These are phyloP conservation scores for Kurtzmaniella natalensis DNA, from an alignment of 1,139 yeast species.

Conservation along the genomic window DNA sequence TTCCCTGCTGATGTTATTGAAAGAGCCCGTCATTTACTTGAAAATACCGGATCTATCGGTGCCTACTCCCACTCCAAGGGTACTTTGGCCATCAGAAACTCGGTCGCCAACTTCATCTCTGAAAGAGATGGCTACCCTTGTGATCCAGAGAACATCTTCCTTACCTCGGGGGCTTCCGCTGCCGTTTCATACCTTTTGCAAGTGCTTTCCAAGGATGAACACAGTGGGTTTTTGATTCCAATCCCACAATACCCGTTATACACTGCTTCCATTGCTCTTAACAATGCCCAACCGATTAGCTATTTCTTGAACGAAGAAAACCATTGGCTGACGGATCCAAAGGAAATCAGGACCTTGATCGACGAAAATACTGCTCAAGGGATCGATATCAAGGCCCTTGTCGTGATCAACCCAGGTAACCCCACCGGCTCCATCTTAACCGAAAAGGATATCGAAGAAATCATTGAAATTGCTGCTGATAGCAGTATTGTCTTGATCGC, in stretches of 20 bases:
- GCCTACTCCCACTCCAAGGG: conserved; percentile 96
- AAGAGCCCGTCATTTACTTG: conserved; percentile 61
- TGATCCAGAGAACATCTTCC: conserved; percentile 65
- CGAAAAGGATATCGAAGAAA: conserved; percentile 59
- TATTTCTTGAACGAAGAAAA: conserved; percentile 77
- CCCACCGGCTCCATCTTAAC: conserved; percentile 89
- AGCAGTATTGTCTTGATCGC: conserved; percentile 85
- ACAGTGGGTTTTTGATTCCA: conserved; percentile 86
- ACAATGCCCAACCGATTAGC: conserved; percentile 79
- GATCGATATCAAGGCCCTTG: conserved; percentile 70
- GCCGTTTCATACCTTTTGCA: conserved; percentile 79
- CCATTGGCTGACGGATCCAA: conserved; percentile 80
- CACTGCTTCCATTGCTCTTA: conserved; percentile 85
- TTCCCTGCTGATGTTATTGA: conserved; percentile 70
- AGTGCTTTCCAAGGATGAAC: conserved; percentile 59
- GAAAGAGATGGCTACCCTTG: conserved; percentile 54
- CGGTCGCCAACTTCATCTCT: conserved; percentile 76
- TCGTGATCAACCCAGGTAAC: conserved; percentile 95
- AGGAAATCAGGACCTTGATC: conserved; percentile 57
- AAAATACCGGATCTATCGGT: conserved; percentile 76
- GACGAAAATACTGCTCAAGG: conserved; percentile 49
- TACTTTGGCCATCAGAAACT: conserved; percentile 60
- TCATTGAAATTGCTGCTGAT: conserved; percentile 76
- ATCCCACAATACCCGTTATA: conserved; percentile 97
- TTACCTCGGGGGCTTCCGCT: conserved; percentile 91